Base-by-base conservation (phyloP, 306 rosid species). In the Ormosia semicastrata region DNA sequence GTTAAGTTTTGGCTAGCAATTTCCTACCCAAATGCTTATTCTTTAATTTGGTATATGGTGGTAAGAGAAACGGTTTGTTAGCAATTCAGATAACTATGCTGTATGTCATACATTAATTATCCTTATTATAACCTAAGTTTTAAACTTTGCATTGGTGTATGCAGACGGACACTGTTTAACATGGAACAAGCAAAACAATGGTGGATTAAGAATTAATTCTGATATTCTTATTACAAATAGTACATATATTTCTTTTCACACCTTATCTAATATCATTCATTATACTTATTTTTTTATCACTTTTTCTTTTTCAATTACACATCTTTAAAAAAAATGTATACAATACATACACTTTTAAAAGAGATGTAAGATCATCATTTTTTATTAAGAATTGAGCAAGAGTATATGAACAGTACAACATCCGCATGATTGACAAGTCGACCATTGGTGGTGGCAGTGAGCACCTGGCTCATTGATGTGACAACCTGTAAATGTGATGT, bases 111-210 rank as follows among this genome's bases (percentile, higher is more conserved):
- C 49, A 36, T 47, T 32, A 37, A 36, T 47, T 32, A 37, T 6
- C 18, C 36, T 39, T 76, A 78, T 71, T 47, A 32, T 57, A 44
- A 49, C 1, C 62, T 6, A 8, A 4, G 7, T 69, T 41, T 44
- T 76, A 73, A 83, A 78, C 66, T 79, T 40, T 65, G 43, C 12
- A 13, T 46, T 84, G 81, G 39, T 77, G 54, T 83, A 52, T 89
- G 89, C 90, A 93, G 98, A 84, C 97, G 97, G 67, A 95, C 90
- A 86, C 91, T 98, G 80, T 93, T 95, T 77, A 95, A 93, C 29
- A 97, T 93, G 88, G 93, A 90, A 79, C 96, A 95, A 86, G 99
- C 99, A 80, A 97, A 93, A 86, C 91, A 88, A 24, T 0, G 24
- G 24, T 24, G 24, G 24, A 24, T 1, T 24, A 1, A 1, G 24